phyloP scores from a whole-genome alignment of 805 yeast genomes.

The Priceomyces medius region DNA sequence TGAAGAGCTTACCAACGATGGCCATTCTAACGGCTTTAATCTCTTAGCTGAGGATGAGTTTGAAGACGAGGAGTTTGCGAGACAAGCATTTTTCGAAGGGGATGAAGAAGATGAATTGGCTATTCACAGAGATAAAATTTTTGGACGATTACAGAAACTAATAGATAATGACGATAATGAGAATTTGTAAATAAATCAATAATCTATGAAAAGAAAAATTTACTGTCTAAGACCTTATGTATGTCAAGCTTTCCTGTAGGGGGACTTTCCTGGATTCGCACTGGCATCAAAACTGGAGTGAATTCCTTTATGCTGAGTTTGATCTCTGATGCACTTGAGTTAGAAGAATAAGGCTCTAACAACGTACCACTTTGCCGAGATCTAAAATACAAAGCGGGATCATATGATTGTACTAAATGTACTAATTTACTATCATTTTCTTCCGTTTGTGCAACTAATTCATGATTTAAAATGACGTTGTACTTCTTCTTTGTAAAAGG shows the following conservation, averaged over 20 bases:
- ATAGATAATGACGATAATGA: constrained; percentile 37
- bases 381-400: constrained; percentile 23
- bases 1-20: constrained; percentile 3
- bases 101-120: constrained; percentile 64
- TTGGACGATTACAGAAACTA: constrained; percentile 56
- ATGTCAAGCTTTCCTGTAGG: constrained; percentile 33
- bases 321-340: constrained; percentile 3
- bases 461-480: constrained; percentile 13
- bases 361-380: constrained; percentile 5
- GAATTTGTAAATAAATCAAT: constrained; percentile 33
- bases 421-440: constrained; percentile 3
- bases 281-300: constrained; percentile 32
- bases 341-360: constrained; percentile 5
- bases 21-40: not conserved
- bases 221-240: constrained; percentile 28
- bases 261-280: constrained; percentile 28
- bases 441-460: constrained; percentile 9
- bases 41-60: constrained; percentile 8
- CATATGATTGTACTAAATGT: constrained; percentile 15
- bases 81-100: constrained; percentile 55
- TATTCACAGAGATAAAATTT: constrained; percentile 60
- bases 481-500: constrained; percentile 3
- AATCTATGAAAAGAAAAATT: constrained; percentile 35
- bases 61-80: constrained; percentile 20
- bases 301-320: constrained; percentile 7